Evolutionary conservation across 2,329 filamentous ascomycete genomes (phyloP), one percentile per base, ranked within the genome.

Genomic region (Aspergillus clavatus): DNA sequence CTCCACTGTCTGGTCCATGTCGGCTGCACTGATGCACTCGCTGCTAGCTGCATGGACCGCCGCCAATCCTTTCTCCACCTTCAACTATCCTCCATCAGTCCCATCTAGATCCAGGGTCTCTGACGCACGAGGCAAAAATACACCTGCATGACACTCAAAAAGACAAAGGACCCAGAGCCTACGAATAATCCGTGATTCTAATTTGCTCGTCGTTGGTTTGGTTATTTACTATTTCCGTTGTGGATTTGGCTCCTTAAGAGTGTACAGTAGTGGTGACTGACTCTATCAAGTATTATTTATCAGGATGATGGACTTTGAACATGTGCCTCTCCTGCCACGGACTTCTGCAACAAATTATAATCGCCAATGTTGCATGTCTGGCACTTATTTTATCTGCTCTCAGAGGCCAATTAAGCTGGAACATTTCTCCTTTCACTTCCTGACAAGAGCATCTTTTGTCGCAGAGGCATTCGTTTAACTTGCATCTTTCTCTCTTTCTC

Each of bases 41-140:
- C 31, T 35, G 18, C 45, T 50, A 55, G 55, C 54, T 59, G 61
- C 62, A 65, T 66, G 59, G 61, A 45, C 62, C 63, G 57, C 59
- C 51, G 56, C 59, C 56, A 63, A 63, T 62, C 54, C 58, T 46
- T 49, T 61, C 59, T 59, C 59, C 56, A 59, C 62, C 43, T 46
- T 47, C 40, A 46, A 49, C 52, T 52, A 56, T 51, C 51, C 58
- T 46, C 50, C 51, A 51, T 57, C 55, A 52, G 47, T 52, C 31
- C 52, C 60, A 66, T 68, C 65, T 68, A 69, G 66, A 67, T 69
- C 64, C 58, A 66, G 63, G 65, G 63, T 63, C 60, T 66, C 63
- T 67, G 62, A 69, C 63, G 63, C 65, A 67, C 61, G 59, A 67
- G 61, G 62, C 54, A 67, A 65, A 64, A 63, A 60, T 63, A 63